These are phyloP conservation scores for Tremella yokohamensis DNA, from an alignment of 768 basidiomycete genomes.

Conservation along the genomic window DNA sequence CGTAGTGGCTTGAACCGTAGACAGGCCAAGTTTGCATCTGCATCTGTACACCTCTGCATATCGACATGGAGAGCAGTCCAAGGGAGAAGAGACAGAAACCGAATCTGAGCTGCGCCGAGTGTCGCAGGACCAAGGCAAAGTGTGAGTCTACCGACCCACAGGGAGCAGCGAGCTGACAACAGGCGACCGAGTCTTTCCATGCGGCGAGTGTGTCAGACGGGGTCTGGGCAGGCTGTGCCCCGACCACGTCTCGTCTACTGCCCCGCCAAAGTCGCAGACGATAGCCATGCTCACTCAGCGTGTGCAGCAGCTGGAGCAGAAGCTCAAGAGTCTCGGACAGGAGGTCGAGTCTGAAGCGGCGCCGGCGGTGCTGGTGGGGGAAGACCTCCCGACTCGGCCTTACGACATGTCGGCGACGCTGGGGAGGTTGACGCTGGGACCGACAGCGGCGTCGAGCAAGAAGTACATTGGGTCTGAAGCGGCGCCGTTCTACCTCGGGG, in stretches of 20 bases:
- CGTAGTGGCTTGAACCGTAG: too few relatives aligned
- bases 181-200: constrained; percentile 7
- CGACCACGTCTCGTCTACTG: not conserved
- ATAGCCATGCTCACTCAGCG: constrained; percentile 6
- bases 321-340: not conserved
- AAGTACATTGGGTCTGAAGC: constrained; percentile 8
- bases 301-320: constrained; percentile 3
- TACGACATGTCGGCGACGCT: constrained; percentile 10
- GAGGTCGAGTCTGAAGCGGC: not conserved
- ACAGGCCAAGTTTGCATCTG: too few relatives aligned
- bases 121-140: constrained; percentile 9
- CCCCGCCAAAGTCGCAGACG: constrained; percentile 8
- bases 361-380: not conserved
- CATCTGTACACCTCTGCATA: too few relatives aligned
- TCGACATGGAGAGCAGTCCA: too few relatives aligned
- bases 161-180: too few relatives aligned
- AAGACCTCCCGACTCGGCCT: not conserved
- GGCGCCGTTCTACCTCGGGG: constrained; percentile 10
- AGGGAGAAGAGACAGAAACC: too few relatives aligned
- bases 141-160: not conserved
- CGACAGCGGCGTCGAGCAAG: not conserved
- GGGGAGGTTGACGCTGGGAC: constrained; percentile 6
- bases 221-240: constrained; percentile 5
- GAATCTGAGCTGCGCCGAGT: constrained; percentile 10
- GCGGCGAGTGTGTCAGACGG: constrained; percentile 9